A percentile compares a stretch with the other conserved stretches of the same genome.
phyloP scores from a whole-genome alignment of 2,329 filamentous ascomycete genomes.

The Parascedosporium putredinis region DNA sequence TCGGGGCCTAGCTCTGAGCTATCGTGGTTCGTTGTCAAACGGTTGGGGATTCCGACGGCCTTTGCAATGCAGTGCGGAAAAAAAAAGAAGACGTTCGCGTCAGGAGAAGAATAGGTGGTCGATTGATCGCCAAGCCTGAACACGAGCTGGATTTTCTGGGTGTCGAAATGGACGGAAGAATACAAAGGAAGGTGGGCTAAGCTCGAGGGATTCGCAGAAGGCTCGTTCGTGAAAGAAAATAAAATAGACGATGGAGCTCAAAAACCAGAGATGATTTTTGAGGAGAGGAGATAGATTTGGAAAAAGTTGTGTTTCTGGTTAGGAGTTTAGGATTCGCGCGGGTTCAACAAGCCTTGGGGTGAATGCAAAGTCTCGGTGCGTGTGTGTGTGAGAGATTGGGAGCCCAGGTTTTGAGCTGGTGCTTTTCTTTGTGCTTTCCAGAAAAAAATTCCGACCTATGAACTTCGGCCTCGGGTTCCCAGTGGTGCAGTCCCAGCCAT shows the following conservation, averaged over 20 bases:
- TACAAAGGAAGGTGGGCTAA: no score
- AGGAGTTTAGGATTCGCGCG: constrained; percentile 1
- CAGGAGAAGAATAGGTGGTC: constrained; percentile 1
- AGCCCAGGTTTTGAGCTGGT: constrained; percentile 8
- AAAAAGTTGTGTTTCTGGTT: no score
- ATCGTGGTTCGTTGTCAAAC: neutral
- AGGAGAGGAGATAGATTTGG: neutral
- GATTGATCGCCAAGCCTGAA: constrained; percentile 1
- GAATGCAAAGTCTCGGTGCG: neutral
- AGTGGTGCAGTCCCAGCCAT: no score
- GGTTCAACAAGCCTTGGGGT: constrained; percentile 1
- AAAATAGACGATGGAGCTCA: neutral
- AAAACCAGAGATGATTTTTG: constrained; percentile 1
- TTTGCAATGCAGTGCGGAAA: neutral
- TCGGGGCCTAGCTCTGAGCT: neutral
- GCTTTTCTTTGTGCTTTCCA: constrained; percentile 6
- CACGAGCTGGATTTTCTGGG: neutral
- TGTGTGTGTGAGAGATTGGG: constrained; percentile 1
- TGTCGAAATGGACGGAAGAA: neutral
- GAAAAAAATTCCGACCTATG: constrained; percentile 6
- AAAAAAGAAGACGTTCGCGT: neutral
- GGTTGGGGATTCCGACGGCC: neutral
- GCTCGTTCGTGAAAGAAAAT: no score
- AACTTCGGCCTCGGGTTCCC: constrained; percentile 2
- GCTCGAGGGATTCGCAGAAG: no score